A percentile compares a stretch with the other conserved stretches of the same genome.
Evolutionary conservation across 345 rosid species (phyloP).

Genomic region (Orychophragmus violaceus): DNA sequence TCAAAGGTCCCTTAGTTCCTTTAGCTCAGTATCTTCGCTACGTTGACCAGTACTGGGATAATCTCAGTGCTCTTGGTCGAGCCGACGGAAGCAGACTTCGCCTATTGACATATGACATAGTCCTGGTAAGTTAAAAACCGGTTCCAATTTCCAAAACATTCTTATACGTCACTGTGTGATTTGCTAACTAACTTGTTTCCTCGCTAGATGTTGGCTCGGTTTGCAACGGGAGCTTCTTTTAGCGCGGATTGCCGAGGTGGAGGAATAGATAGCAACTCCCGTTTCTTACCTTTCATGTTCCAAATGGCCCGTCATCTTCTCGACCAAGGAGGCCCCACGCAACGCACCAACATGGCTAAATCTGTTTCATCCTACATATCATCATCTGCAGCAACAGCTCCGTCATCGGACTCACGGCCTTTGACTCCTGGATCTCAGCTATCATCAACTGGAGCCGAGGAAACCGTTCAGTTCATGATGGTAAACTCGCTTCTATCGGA

Average conservation of each 20-base stretch:
- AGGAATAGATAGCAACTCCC: slow-evolving; percentile 97
- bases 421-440: slow-evolving; percentile 47
- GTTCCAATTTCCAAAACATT: slow-evolving; percentile 1
- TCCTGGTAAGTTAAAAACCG: slow-evolving; percentile 53
- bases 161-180: neutral
- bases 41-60: slow-evolving; percentile 95
- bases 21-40: slow-evolving; percentile 68
- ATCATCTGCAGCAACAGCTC: slow-evolving; percentile 17
- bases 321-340: slow-evolving; percentile 82
- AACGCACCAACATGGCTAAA: slow-evolving; percentile 68
- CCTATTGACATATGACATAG: slow-evolving; percentile 85
- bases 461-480: slow-evolving; percentile 96
- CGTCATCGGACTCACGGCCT: slow-evolving; percentile 45
- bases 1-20: slow-evolving; percentile 84
- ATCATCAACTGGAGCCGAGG: slow-evolving; percentile 57
- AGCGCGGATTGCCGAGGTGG: slow-evolving; percentile 85
- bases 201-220: slow-evolving; percentile 88
- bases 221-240: slow-evolving; percentile 97
- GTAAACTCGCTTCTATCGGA: slow-evolving; percentile 88
- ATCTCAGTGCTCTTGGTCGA: slow-evolving; percentile 87
- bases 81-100: slow-evolving; percentile 95
- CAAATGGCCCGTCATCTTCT: slow-evolving; percentile 95
- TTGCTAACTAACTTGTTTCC: slow-evolving; percentile 1
- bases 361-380: slow-evolving; percentile 68
- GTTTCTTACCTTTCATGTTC: slow-evolving; percentile 88